Evolutionary conservation across 306 rosid species (phyloP).

Genomic region (Cucurbita maxima): DNA sequence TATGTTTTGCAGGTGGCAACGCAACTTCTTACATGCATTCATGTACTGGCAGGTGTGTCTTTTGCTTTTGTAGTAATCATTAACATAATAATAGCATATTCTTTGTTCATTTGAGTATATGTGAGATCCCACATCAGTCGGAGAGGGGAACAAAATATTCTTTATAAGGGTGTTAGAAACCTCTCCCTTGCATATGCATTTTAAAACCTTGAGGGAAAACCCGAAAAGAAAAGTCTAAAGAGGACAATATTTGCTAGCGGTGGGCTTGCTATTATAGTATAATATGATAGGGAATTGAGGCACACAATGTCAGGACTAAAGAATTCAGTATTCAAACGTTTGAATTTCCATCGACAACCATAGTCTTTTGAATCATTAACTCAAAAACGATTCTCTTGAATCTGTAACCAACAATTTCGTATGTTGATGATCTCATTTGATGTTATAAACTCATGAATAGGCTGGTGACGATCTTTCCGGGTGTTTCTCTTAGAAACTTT

Average conservation of each 20-base stretch:
- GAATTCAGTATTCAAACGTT: too few relatives aligned
- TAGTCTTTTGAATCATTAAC: not conserved
- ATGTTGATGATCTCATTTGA: not conserved
- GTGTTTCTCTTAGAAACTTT: not conserved
- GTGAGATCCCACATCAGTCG: too few relatives aligned
- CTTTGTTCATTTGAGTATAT: not conserved
- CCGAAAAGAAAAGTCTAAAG: fast-evolving
- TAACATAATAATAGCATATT: not conserved
- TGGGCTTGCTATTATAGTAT: too few relatives aligned
- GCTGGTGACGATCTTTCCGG: not conserved
- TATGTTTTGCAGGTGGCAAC: slow-evolving; percentile 60
- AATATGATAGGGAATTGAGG: too few relatives aligned
- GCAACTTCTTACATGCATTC: slow-evolving; percentile 73
- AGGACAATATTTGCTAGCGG: too few relatives aligned
- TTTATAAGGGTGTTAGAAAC: too few relatives aligned
- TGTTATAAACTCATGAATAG: not conserved
- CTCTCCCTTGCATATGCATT: too few relatives aligned
- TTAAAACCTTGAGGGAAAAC: too few relatives aligned
- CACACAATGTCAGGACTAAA: too few relatives aligned
- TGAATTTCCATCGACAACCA: not conserved
- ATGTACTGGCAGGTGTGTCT: slow-evolving; percentile 89
- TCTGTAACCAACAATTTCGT: not conserved
- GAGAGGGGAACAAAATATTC: too few relatives aligned
- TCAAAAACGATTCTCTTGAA: not conserved
- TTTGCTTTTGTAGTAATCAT: not conserved